These are phyloP conservation scores for Auricularia auricula-judae DNA, from an alignment of 768 basidiomycete species.

Conservation along the genomic window DNA sequence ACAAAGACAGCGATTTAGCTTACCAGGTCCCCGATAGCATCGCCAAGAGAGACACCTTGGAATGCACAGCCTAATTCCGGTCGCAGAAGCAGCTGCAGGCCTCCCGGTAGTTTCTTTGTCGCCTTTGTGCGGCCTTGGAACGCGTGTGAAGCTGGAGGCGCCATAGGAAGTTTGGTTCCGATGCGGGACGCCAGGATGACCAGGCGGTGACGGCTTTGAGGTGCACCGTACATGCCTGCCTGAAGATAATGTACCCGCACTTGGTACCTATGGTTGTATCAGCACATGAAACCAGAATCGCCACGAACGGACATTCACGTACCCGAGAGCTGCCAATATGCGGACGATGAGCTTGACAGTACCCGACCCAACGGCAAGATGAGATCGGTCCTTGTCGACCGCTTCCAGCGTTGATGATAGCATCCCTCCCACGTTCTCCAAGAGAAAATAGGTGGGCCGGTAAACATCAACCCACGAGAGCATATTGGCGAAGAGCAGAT, in stretches of 20 bases:
- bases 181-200: constrained; percentile 31
- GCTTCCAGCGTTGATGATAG: constrained; percentile 26
- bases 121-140: background rate
- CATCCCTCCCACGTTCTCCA: constrained; percentile 66
- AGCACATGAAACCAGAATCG: background rate
- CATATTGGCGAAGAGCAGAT: constrained; percentile 59
- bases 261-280: constrained; percentile 44
- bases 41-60: constrained; percentile 43
- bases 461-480: constrained; percentile 59
- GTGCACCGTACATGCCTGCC: constrained; percentile 54
- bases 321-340: constrained; percentile 54
- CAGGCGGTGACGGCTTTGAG: constrained; percentile 55
- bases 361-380: constrained; percentile 32
- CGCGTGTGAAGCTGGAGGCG: constrained; percentile 2
- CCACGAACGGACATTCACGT: constrained; percentile 11
- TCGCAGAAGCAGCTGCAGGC: constrained; percentile 28
- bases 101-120: constrained; percentile 11
- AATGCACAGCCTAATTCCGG: constrained; percentile 38
- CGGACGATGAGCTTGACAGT: constrained; percentile 59
- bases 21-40: constrained; percentile 63
- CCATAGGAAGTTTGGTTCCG: background rate
- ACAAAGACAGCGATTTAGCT: constrained; percentile 14
- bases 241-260: constrained; percentile 54
- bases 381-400: constrained; percentile 20
- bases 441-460: constrained; percentile 47